A percentile compares a stretch with the other conserved stretches of the same genome.
These are phyloP conservation scores for Diplodia mutila DNA, from an alignment of 2,329 filamentous ascomycete species.

Conservation along the genomic window DNA sequence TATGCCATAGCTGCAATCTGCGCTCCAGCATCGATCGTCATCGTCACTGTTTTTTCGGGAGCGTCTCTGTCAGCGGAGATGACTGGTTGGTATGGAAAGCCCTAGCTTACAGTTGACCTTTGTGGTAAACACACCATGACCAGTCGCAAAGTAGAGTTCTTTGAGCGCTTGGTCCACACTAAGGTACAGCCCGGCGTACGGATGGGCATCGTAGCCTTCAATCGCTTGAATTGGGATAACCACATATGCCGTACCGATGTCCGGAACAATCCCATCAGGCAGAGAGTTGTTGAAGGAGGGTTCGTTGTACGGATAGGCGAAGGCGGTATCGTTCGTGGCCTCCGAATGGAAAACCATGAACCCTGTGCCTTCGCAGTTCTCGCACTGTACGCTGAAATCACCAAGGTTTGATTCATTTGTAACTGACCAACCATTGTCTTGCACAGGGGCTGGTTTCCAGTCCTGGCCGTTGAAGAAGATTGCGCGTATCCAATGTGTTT, in stretches of 20 bases:
- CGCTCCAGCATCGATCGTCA: not conserved
- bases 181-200: not conserved
- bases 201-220: not conserved
- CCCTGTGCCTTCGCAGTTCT: not conserved
- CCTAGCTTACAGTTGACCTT: not conserved
- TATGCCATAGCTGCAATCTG: not conserved
- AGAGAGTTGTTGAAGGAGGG: not conserved
- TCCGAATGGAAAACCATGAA: not conserved
- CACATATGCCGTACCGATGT: not conserved
- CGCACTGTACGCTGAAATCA: not conserved
- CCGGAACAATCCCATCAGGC: not conserved
- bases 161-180: not conserved
- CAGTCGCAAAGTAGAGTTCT: not conserved
- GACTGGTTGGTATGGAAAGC: too few relatives aligned
- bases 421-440: not conserved
- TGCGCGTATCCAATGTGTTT: not conserved
- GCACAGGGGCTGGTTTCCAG: not conserved
- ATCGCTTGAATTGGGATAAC: not conserved
- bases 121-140: not conserved
- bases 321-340: not conserved
- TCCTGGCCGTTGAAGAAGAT: not conserved
- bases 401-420: not conserved
- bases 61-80: too few relatives aligned
- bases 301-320: not conserved
- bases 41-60: not conserved